phyloP scores from a whole-genome alignment of 1,284 basidiomycete species.

The Schizopora paradoxa region DNA sequence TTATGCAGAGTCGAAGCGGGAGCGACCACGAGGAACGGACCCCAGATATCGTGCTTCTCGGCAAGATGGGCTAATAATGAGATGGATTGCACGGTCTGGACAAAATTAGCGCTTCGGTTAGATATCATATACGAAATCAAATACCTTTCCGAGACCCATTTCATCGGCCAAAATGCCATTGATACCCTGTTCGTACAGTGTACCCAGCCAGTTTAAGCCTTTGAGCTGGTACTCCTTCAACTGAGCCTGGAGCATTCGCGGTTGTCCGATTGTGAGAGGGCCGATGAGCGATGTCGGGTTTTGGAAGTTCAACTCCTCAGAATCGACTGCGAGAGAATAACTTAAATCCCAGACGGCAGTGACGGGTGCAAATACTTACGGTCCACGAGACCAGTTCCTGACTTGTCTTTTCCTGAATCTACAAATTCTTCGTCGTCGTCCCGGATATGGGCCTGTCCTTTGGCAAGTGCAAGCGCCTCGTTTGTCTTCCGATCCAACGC shows the following conservation, averaged over 20 bases:
- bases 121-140: background rate
- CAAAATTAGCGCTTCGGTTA: constrained; percentile 12
- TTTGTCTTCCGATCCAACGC: constrained; percentile 79
- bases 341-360: constrained; percentile 12
- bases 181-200: constrained; percentile 98
- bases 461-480: constrained; percentile 64
- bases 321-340: constrained; percentile 59
- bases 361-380: constrained; percentile 39
- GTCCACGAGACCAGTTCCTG: constrained; percentile 55
- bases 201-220: constrained; percentile 97
- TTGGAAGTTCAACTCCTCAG: constrained; percentile 98
- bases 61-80: constrained; percentile 95
- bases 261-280: constrained; percentile 83
- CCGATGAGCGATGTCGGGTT: constrained; percentile 94
- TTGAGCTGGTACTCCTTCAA: constrained; percentile 99
- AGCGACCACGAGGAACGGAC: constrained; percentile 98
- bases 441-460: constrained; percentile 55
- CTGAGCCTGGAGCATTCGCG: constrained; percentile 94
- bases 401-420: constrained; percentile 26
- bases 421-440: constrained; percentile 41
- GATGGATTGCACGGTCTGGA: constrained; percentile 96
- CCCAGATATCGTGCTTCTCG: constrained; percentile 98
- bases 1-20: constrained; percentile 98
- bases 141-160: constrained; percentile 93
- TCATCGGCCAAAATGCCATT: constrained; percentile 98